Conservation (phyloP, 2,329 filamentous ascomycete species). For the Drechslerella coelobrocha region DNA sequence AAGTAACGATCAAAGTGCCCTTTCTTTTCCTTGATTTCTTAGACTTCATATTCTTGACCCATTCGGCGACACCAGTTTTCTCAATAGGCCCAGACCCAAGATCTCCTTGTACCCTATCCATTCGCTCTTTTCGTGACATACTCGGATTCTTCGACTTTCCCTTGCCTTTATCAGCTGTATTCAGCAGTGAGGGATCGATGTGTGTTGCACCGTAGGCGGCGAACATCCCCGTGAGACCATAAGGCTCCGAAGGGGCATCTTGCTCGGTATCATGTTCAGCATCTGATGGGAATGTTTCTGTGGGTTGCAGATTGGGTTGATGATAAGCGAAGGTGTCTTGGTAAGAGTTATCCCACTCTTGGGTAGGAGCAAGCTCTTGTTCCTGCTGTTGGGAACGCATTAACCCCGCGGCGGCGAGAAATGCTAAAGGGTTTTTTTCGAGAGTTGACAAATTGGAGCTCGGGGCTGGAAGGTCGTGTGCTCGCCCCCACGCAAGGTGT, state of each 20-base stretch:
- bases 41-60: constrained; percentile 44
- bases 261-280: constrained; percentile 27
- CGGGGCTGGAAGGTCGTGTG: constrained; percentile 12
- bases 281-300: constrained; percentile 25
- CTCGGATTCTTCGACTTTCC: constrained; percentile 19
- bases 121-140: constrained; percentile 31
- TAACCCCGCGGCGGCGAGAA: constrained; percentile 52
- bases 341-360: constrained; percentile 25
- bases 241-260: constrained; percentile 32
- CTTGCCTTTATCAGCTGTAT: constrained; percentile 12
- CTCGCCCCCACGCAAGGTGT: constrained; percentile 14
- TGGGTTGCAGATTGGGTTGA: constrained; percentile 27
- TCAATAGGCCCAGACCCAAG: constrained; percentile 33
- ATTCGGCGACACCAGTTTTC: constrained; percentile 30
- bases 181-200: constrained; percentile 17
- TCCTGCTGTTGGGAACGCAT: constrained; percentile 41
- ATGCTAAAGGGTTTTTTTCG: constrained; percentile 50
- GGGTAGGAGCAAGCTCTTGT: constrained; percentile 5
- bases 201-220: constrained; percentile 12
- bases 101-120: constrained; percentile 41
- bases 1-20: constrained; percentile 25
- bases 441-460: constrained; percentile 27
- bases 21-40: constrained; percentile 39
- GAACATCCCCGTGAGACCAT: constrained; percentile 21
- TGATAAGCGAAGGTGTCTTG: constrained; percentile 28